These are phyloP conservation scores for Boeremia lycopersici DNA, from an alignment of 2,329 filamentous ascomycete species.

Conservation along the genomic window DNA sequence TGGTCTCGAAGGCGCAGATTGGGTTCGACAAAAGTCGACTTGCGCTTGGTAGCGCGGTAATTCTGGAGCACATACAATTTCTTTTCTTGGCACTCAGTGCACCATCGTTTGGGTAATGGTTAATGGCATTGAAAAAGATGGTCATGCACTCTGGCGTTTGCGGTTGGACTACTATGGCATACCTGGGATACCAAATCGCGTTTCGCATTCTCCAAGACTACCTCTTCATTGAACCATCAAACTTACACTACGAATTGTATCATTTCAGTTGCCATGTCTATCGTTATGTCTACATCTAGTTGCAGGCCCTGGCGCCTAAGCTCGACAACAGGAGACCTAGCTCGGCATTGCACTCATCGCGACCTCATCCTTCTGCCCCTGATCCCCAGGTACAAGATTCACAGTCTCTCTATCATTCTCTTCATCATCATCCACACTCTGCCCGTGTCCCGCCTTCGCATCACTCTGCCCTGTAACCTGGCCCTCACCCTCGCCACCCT, in stretches of 20 bases:
- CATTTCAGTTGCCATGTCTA: background rate
- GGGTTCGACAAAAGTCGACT: background rate
- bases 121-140: slow-evolving; percentile 2
- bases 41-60: too few species aligned
- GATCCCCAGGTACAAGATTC: slow-evolving; percentile 8
- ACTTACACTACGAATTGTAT: background rate
- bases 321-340: background rate
- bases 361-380: slow-evolving; percentile 18
- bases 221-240: background rate
- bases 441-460: background rate
- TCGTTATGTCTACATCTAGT: background rate
- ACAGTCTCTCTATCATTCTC: slow-evolving; percentile 6
- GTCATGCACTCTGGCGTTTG: slow-evolving; percentile 2
- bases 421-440: background rate
- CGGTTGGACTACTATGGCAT: background rate
- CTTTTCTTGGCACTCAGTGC: background rate
- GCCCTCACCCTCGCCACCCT: slow-evolving; percentile 14
- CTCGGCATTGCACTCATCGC: slow-evolving; percentile 21
- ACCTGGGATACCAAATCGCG: slow-evolving; percentile 8
- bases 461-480: slow-evolving; percentile 20
- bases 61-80: background rate
- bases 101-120: slow-evolving; percentile 3
- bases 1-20: too few species aligned
- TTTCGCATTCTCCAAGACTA: background rate
- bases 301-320: background rate